Conservation (phyloP, 257 asterid species). For the Coffea eugenioides region DNA sequence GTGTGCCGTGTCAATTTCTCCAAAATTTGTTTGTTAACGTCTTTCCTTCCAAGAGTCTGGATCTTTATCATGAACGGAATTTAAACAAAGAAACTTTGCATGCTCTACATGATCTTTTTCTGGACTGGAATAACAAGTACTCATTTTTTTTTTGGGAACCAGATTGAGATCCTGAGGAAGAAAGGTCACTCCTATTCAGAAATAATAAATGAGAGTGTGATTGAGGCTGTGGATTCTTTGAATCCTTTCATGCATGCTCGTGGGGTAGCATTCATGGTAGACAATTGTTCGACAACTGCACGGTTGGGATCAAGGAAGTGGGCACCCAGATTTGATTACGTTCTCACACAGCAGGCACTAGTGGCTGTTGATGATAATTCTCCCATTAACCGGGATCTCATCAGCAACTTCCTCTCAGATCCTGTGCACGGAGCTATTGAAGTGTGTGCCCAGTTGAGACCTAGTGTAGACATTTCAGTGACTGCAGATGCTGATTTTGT, state of each 20-base stretch:
- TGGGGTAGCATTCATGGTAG: conserved; percentile 98
- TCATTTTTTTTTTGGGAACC: conserved; percentile 1
- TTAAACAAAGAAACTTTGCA: neutral
- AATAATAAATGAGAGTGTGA: conserved; percentile 87
- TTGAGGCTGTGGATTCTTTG: conserved; percentile 87
- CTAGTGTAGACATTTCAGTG: conserved; percentile 90
- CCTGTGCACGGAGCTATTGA: conserved; percentile 83
- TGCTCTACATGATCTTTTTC: neutral
- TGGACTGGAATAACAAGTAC: neutral
- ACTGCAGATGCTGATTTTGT: conserved; percentile 90
- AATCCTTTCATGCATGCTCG: conserved; percentile 98
- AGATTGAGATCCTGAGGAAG: conserved; percentile 93
- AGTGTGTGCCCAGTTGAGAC: conserved; percentile 87
- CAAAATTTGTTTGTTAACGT: neutral
- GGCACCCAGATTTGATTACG: conserved; percentile 91
- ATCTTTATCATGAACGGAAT: neutral
- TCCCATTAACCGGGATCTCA: conserved; percentile 72
- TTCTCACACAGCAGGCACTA: conserved; percentile 88
- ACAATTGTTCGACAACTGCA: conserved; percentile 95
- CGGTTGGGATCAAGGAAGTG: conserved; percentile 91
- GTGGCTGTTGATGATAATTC: conserved; percentile 65
- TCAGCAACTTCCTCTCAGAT: conserved; percentile 84
- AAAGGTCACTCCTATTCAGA: conserved; percentile 95
- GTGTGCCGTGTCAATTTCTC: neutral
- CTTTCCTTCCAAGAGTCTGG: neutral